Conservation (phyloP, 2,329 filamentous ascomycete species). For the Byssochlamys sp. region DNA sequence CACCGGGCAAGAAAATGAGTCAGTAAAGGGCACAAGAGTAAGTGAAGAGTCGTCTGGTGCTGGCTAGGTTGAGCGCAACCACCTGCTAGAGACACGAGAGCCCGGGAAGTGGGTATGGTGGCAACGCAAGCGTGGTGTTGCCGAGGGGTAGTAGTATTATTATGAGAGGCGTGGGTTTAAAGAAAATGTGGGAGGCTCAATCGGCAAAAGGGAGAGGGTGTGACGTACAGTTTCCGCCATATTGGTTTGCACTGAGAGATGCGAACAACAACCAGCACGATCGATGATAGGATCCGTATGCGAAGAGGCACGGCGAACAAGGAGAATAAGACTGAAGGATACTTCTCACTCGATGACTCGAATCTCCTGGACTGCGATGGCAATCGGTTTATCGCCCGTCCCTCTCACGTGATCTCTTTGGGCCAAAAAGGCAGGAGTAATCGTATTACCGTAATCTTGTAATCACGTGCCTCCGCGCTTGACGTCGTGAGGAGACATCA, state of each 20-base stretch:
- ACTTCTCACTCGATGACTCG: neutral
- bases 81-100: neutral
- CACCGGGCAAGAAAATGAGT: slow-evolving; percentile 17
- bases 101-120: slow-evolving; percentile 2
- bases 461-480: slow-evolving; percentile 1
- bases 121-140: slow-evolving; percentile 13
- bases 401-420: neutral
- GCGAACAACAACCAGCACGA: neutral
- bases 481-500: slow-evolving; percentile 1
- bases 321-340: neutral
- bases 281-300: no score
- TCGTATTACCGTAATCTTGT: slow-evolving; percentile 1
- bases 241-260: slow-evolving; percentile 6
- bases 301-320: neutral
- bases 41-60: neutral
- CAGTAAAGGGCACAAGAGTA: slow-evolving; percentile 13
- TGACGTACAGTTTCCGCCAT: slow-evolving; percentile 39
- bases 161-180: slow-evolving; percentile 11
- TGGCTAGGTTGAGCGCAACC: neutral
- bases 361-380: neutral
- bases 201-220: slow-evolving; percentile 27
- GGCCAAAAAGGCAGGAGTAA: neutral
- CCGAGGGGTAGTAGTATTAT: slow-evolving; percentile 21
- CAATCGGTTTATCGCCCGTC: neutral
- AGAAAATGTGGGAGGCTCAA: slow-evolving; percentile 31